phyloP scores from a whole-genome alignment of 148 eudicot genomes.

The Polygonum aviculare region DNA sequence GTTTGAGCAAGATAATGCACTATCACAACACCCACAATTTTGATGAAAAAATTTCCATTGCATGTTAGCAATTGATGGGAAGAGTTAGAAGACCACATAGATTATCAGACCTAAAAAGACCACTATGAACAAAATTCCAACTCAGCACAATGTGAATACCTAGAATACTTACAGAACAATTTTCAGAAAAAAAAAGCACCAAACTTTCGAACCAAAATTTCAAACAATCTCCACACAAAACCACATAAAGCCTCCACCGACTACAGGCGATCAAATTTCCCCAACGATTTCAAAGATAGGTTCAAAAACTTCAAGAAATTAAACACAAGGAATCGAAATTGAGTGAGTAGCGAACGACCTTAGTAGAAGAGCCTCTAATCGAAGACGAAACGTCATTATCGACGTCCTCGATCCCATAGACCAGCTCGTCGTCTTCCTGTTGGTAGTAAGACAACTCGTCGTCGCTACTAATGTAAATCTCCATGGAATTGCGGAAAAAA shows the following conservation, averaged over 20 bases:
- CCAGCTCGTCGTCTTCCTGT: constrained; percentile 21
- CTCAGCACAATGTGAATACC: background rate
- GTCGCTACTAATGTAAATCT: constrained; percentile 28
- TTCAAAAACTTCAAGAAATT: background rate
- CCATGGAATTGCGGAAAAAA: constrained; percentile 18
- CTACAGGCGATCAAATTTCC: background rate
- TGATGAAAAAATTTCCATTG: background rate
- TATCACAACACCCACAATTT: background rate
- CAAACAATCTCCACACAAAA: background rate
- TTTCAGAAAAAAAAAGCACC: background rate
- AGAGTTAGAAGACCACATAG: too few relatives aligned
- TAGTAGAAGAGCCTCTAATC: constrained; percentile 19
- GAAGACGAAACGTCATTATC: constrained; percentile 13
- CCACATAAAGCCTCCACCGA: background rate
- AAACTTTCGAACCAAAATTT: constrained; percentile 1
- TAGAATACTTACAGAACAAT: background rate
- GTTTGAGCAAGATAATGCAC: background rate
- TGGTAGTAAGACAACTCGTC: constrained; percentile 18
- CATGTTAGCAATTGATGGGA: too few relatives aligned
- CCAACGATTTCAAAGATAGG: too few relatives aligned
- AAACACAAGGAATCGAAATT: background rate
- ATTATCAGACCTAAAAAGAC: background rate
- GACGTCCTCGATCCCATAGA: constrained; percentile 19
- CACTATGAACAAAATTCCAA: background rate
- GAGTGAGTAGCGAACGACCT: constrained; percentile 18